Evolutionary conservation across 441 rosid genomes (phyloP).

Genomic region (Populus hybrid): DNA sequence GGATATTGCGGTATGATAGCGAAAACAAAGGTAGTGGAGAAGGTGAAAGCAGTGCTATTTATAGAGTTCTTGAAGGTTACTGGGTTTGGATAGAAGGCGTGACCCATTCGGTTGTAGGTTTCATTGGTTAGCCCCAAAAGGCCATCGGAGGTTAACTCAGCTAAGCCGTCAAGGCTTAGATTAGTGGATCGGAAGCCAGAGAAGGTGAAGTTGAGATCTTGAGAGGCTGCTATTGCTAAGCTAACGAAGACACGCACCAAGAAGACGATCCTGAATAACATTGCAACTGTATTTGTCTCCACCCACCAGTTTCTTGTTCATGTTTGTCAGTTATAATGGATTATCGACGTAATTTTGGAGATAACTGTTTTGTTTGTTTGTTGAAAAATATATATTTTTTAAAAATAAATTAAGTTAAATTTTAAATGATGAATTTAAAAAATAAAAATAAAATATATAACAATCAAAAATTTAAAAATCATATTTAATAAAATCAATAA

Average conservation of each 20-base stretch:
- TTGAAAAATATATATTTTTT: no score
- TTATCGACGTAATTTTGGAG: no score
- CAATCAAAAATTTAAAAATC: no score
- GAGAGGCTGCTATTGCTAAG: background rate
- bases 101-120: constrained; percentile 11
- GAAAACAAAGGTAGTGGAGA: constrained; percentile 30
- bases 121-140: constrained; percentile 20
- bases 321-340: no score
- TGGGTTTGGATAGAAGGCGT: constrained; percentile 23
- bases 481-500: no score
- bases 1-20: constrained; percentile 27
- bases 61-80: constrained; percentile 18
- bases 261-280: background rate
- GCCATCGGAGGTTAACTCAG: constrained; percentile 11
- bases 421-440: no score
- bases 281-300: background rate
- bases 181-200: background rate
- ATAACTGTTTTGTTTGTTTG: no score
- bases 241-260: background rate
- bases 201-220: constrained; percentile 20
- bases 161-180: constrained; percentile 14
- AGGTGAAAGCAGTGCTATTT: background rate
- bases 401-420: no score
- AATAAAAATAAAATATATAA: no score
- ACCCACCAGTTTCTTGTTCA: no score